Base-by-base conservation (phyloP, 2,329 filamentous ascomycete species). In the Colletotrichum tamarilloi region DNA sequence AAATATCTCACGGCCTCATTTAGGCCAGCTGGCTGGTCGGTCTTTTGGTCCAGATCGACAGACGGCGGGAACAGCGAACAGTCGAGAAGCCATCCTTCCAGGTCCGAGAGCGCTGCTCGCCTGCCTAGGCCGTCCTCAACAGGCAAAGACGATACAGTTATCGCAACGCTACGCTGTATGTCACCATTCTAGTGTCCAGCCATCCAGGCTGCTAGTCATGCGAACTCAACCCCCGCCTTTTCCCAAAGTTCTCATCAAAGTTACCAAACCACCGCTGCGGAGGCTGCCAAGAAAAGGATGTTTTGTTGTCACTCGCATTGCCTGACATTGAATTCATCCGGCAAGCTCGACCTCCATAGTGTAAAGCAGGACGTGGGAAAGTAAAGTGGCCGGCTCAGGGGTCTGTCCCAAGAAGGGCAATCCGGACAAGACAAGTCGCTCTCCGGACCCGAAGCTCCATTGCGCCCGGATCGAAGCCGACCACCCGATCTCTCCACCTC, bases 171-270 rank as follows among this genome's bases (percentile, higher is more conserved):
- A 62, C 67, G 30, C 53, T 57, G 58, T 65, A 26, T 26, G 59
- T 67, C 46, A 72, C 38, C 53, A 38, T 28, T 55, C 62, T 73
- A 62, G 55, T 14, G 14, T 32, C 52, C n/a, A 65, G 32, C 30
- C 19, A 35, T 30, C 59, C 69, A 69, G 28, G 67, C 53, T 71
- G 46, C 71, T 71, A 73, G 71, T 73, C 71, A 73, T 73, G 71
- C 71, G 71, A 73, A 71, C 60, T 73, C 71, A 73, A 73, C 67
- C 67, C 56, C 67, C 60, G 55, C 71, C 55, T 62, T 65, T 65
- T 60, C 46, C 56, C 30, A 58, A 65, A 35, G 60, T 73, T 71
- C 49, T 30, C 67, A 65, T 69, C 56, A 73, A 46, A 73, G 67
- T 73, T 62, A 57, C 56, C 35, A 59, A 16, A 35, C 52, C 49